Percentiles rank a stretch among this genome's conserved stretches.
phyloP scores from a whole-genome alignment of 2,329 filamentous ascomycete genomes.

The Aspergillus sp. region DNA sequence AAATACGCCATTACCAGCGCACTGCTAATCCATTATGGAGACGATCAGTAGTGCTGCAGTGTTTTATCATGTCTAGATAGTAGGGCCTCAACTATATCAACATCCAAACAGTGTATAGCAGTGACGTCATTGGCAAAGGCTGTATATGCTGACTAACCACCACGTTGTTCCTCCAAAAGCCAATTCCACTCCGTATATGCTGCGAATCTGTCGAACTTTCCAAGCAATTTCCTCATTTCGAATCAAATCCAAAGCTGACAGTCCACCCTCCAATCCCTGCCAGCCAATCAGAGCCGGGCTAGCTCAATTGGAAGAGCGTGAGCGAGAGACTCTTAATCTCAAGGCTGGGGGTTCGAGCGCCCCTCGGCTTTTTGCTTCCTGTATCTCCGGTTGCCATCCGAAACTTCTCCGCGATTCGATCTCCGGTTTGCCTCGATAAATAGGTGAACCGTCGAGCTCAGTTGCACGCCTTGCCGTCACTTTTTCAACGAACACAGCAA shows the following conservation, averaged over 20 bases:
- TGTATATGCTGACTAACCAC: not conserved
- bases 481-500: not conserved
- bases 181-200: no score
- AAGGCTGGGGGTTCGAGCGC: slow-evolving; percentile 46
- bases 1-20: not conserved
- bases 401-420: not conserved
- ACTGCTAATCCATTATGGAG: not conserved
- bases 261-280: no score
- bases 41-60: not conserved
- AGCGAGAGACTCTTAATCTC: slow-evolving; percentile 46
- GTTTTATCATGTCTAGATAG: not conserved
- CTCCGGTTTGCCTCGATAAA: not conserved
- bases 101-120: no score
- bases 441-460: not conserved
- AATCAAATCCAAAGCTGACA: no score
- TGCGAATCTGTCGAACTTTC: no score
- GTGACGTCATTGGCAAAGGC: not conserved
- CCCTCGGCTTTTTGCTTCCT: slow-evolving; percentile 32
- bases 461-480: not conserved
- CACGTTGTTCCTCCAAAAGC: no score
- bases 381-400: not conserved
- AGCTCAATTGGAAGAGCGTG: slow-evolving; percentile 54
- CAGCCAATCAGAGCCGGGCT: slow-evolving; percentile 37
- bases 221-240: no score
- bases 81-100: no score